Evolutionary conservation across 23 red algal genomes (phyloP), one percentile per base, ranked within the genome.

Genomic region (Gracilariopsis chorda): DNA sequence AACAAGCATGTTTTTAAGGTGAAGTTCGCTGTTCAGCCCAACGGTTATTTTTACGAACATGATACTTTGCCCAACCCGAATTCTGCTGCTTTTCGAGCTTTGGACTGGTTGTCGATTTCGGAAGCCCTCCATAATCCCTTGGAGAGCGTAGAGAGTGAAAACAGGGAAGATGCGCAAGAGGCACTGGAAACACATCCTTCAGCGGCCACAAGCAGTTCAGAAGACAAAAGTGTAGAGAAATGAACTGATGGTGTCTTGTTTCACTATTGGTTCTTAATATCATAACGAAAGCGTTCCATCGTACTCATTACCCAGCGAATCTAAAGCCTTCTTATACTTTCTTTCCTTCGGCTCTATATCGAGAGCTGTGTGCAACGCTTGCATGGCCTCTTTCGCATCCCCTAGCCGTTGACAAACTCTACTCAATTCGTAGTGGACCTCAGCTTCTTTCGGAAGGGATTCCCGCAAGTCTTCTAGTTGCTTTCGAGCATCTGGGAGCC

Each of bases 281-380:
- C n/a, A n/a, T n/a, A n/a, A n/a, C n/a, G n/a, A n/a, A n/a, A n/a
- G n/a, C n/a, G n/a, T n/a, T n/a, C n/a, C 67, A 27, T 73, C 85
- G 30, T 77, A 48, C 76, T 48, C 73, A 81, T 51, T 91, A 32
- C 74, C 71, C 16, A 97, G 58, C 56, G 90, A 88, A 58, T 97
- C 95, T 28, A 97, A 62, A 37, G 90, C 90, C 77, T 92, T 87
- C 72, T 97, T 97, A 61, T 96, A 99, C 67, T 88, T 87, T 37
- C 92, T 89, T 25, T 94, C 90, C 61, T 94, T 93, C n/a, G 97
- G 97, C 48, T 96, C 97, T 51, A 99, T 73, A 59, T 96, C 97
- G 41, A 99, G 78, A 32, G 97, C 93, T 28, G 74, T 79, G 52
- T 65, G 87, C 42, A 96, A 80, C 25, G 70, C 34, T 21, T 83